Percentiles rank a stretch among this genome's conserved stretches.
These are phyloP conservation scores for Geosmithia putterillii DNA, from an alignment of 2,329 filamentous ascomycete genomes.

Conservation along the genomic window DNA sequence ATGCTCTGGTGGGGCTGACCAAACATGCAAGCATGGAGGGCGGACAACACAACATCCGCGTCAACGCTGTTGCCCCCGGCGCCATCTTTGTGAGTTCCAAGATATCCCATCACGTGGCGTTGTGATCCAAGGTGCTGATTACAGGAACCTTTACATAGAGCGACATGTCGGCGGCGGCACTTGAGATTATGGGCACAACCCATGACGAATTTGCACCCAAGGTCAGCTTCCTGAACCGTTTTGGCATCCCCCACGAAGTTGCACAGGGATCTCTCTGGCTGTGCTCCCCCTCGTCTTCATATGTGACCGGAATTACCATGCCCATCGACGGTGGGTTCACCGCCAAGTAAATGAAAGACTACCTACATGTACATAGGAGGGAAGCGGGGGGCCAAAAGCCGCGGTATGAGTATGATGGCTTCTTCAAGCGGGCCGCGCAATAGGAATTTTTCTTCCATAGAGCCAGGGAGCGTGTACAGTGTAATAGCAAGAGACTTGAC, in stretches of 20 bases:
- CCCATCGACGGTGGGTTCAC: constrained; percentile 1
- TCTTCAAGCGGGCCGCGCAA: too few relatives aligned
- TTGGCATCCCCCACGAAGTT: constrained; percentile 1
- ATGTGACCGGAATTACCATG: constrained; percentile 1
- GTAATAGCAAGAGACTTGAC: too few relatives aligned
- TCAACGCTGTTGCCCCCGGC: constrained; percentile 9
- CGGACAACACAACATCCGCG: constrained; percentile 11
- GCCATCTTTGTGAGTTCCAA: constrained; percentile 7
- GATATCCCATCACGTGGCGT: background rate
- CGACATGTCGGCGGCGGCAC: constrained; percentile 6
- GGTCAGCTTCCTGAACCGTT: constrained; percentile 4
- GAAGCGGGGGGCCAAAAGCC: background rate
- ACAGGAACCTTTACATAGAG: constrained; percentile 3
- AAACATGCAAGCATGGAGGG: constrained; percentile 24
- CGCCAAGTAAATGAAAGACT: background rate
- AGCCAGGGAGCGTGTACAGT: too few relatives aligned
- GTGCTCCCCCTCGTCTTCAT: background rate
- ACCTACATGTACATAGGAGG: too few relatives aligned
- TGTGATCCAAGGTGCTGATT: background rate
- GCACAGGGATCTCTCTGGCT: constrained; percentile 1
- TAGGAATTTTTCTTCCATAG: too few relatives aligned
- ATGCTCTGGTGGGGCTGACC: constrained; percentile 24
- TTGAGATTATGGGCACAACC: constrained; percentile 9
- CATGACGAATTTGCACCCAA: constrained; percentile 8
- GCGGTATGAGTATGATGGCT: too few relatives aligned